Evolutionary conservation across 208 protist genomes (phyloP).

Genomic region (Trypanosoma mega): DNA sequence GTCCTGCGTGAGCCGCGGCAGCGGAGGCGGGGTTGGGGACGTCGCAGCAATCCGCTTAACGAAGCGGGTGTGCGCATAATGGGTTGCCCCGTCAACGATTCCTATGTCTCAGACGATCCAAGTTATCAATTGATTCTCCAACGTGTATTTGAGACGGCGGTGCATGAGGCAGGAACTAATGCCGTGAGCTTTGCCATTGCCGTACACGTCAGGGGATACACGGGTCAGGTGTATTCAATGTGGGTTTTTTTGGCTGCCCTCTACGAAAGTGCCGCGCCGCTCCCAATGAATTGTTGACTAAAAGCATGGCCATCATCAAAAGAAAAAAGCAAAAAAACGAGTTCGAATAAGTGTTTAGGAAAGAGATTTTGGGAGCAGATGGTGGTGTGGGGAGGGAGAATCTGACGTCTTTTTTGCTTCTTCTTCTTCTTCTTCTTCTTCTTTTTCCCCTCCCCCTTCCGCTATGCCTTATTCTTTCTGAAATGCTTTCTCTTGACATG

Average conservation of each 20-base stretch:
- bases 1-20: slow-evolving; percentile 14
- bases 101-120: slow-evolving; percentile 43
- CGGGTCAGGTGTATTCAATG: slow-evolving; percentile 71
- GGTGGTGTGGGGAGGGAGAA: no score
- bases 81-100: slow-evolving; percentile 62
- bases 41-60: not conserved
- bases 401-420: no score
- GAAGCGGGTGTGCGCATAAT: slow-evolving; percentile 30
- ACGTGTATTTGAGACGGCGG: slow-evolving; percentile 70
- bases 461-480: no score
- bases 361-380: no score
- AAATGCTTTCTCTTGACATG: no score
- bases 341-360: no score
- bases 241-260: slow-evolving; percentile 78
- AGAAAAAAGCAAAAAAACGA: slow-evolving; percentile 16
- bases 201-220: slow-evolving; percentile 83
- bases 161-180: slow-evolving; percentile 76
- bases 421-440: no score
- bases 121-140: slow-evolving; percentile 47
- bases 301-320: not conserved
- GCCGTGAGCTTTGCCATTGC: slow-evolving; percentile 67
- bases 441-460: no score
- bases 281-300: not conserved
- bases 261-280: slow-evolving; percentile 26
- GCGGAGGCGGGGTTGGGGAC: not conserved